Base-by-base conservation (phyloP, 768 basidiomycete genomes). In the Suillus hirtellus region DNA sequence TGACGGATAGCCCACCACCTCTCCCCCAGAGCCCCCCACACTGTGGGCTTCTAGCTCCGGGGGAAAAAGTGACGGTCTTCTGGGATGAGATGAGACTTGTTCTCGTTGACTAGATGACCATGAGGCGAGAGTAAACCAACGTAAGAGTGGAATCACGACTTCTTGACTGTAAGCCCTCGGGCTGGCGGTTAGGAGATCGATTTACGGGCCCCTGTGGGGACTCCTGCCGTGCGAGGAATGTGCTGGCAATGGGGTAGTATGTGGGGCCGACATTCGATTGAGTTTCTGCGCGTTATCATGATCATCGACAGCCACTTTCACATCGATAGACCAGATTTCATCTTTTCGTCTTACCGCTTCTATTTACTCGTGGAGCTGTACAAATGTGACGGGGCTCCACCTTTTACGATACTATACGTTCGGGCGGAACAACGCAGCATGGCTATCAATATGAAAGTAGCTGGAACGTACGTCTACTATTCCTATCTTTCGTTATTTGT, bases 171-270 rank as follows among this genome's bases (percentile, higher is more conserved):
- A 38, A 37, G 60, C 60, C 47, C 38, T 27, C 40, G 60, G 35
- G 47, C 12, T 44, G n/a, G 47, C 24, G 8, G 38, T 21, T 35
- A 4, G 60, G 31, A 40, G 61, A n/a, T 44, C 74, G 72, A 67
- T 66, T 66, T 73, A 71, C 71, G 70, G 71, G 88, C 88, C 82
- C 83, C 86, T 86, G 84, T 87, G 87, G 88, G 89, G 89, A 91
- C 90, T 89, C 86, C 82, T 82, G 82, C 87, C 84, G 79, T 84
- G 89, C 87, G 76, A 90, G 90, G 88, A 69, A 69, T 72, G 86
- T 92, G 89, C 87, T 79, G 85, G 88, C 81, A 76, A 70, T 71
- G 82, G 89, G 77, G 89, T 92, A 91, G 90, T 92, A 92, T 91
- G 79, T 86, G 89, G 80, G 86, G 90, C 89, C 74, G 64, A 92